Conservation (phyloP, 1,139 yeast species). For the Zhuliangozyma parablackwelliae region DNA sequence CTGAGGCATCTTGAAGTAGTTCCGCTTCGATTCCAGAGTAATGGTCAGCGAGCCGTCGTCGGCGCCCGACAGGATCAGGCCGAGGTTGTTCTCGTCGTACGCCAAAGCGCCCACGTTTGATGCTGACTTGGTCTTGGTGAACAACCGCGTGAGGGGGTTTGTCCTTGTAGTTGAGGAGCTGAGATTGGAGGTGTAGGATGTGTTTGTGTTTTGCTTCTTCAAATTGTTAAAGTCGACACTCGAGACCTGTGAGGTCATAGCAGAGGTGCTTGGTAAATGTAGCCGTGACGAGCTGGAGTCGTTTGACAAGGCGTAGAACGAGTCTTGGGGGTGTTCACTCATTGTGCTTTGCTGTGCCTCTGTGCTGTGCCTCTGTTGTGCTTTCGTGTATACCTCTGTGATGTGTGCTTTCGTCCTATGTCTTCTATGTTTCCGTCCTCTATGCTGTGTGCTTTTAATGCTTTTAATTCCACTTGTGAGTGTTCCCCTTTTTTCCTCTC, state of each 20-base stretch:
- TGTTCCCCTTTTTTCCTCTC: background rate
- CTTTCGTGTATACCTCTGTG: too few relatives aligned
- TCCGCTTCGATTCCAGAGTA: constrained; percentile 1
- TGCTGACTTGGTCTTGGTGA: constrained; percentile 30
- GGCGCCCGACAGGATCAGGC: background rate
- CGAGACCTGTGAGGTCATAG: constrained; percentile 23
- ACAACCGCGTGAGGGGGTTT: constrained; percentile 29
- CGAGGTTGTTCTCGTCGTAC: constrained; percentile 4
- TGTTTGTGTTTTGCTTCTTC: constrained; percentile 31
- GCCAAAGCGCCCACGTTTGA: background rate
- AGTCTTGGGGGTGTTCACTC: too few relatives aligned
- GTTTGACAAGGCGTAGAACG: constrained; percentile 17
- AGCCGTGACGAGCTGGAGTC: constrained; percentile 18
- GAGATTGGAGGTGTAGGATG: constrained; percentile 23
- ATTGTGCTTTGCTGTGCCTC: too few relatives aligned
- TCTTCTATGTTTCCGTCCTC: too few relatives aligned
- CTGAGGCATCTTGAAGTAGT: background rate
- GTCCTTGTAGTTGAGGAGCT: constrained; percentile 21
- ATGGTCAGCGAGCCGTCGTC: constrained; percentile 9
- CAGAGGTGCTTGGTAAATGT: constrained; percentile 2
- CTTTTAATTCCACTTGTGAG: background rate
- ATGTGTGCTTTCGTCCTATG: too few relatives aligned
- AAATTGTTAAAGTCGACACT: constrained; percentile 40
- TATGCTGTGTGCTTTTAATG: too few relatives aligned
- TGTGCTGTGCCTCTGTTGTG: too few relatives aligned